A percentile compares a stretch with the other conserved stretches of the same genome.
Evolutionary conservation across 2,329 filamentous ascomycete species (phyloP).

Genomic region (Colletotrichum brevisporum): DNA sequence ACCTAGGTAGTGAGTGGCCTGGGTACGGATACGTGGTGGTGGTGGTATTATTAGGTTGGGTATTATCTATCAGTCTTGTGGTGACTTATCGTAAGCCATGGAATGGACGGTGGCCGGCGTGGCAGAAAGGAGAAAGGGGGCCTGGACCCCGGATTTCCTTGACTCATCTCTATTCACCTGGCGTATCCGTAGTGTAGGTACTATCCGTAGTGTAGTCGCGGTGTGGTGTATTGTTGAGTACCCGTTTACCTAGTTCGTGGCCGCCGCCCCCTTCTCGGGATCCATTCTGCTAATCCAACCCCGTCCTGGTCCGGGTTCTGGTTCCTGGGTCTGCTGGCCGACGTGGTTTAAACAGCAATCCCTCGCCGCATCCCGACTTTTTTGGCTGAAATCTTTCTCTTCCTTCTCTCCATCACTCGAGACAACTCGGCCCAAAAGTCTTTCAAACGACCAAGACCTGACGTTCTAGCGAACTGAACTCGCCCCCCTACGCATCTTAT

Average conservation of each 20-base stretch:
- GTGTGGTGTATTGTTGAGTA: no score
- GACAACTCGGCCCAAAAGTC: neutral
- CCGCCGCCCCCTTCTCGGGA: conserved; percentile 18
- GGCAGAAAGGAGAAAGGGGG: conserved; percentile 1
- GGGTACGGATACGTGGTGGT: no score
- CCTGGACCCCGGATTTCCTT: conserved; percentile 41
- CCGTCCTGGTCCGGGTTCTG: conserved; percentile 7
- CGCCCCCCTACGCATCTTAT: conserved; percentile 9
- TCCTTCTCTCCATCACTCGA: conserved; percentile 8
- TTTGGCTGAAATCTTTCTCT: neutral
- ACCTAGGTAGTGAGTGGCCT: conserved; percentile 3
- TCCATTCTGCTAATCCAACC: conserved; percentile 36
- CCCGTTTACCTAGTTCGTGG: neutral
- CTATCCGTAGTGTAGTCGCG: no score
- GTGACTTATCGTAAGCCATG: conserved; percentile 15
- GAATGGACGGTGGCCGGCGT: conserved; percentile 17
- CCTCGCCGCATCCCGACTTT: conserved; percentile 12
- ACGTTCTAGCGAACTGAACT: conserved; percentile 7
- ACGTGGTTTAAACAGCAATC: conserved; percentile 29
- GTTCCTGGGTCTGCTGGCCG: neutral
- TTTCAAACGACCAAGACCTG: neutral
- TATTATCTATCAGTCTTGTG: conserved; percentile 14
- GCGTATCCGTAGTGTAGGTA: no score
- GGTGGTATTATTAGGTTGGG: neutral
- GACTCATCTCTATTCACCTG: conserved; percentile 36